Base-by-base conservation (phyloP, 352 stramenopile species). In the Phytophthora colocasiae region DNA sequence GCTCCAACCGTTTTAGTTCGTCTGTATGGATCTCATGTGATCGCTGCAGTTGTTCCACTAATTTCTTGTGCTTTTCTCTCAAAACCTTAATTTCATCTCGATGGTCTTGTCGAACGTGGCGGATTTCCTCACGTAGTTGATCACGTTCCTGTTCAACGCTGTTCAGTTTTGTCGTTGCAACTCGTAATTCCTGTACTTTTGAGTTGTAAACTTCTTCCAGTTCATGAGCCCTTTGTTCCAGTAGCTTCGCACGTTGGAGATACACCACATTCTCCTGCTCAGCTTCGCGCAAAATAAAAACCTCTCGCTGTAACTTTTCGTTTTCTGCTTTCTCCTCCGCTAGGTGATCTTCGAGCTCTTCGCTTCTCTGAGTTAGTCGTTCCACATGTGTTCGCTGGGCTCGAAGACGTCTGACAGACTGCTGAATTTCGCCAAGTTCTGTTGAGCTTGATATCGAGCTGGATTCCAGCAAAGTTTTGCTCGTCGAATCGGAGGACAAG, bases 211-310 rank as follows among this genome's bases (percentile, higher is more conserved):
- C 54, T 17, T 69, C 59, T 38, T 91, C 82, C 7, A 91, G 66
- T 6, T 51, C 69, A 31, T 54, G 74, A 38, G 80, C 58, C 7
- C 80, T 69, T 54, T 85, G 69, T 63, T 91, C 77, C 5, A 91
- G 55, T 27, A 87, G 46, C 44, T 86, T 83, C 27, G 87, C 73
- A 38, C 71, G 85, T 50, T 87, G 77, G 14, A 86, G 62, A 26
- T 85, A 69, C 9, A 69, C 75, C 36, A 83, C 60, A 58, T 91
- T 89, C 55, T 91, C 80, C 38, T 82, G 63, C 41, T 87, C 75
- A 22, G 83, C 64, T 1, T 68, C 78, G 11, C 67, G 75, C 8
- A 88, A 38, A 12, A 71, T 67, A 10, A 58, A 65, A 5, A 88
- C 48, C 47, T 87, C 71, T 1, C 62, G 55, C 6, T 75, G 78